Conservation (phyloP, 176 grass and related monocot species). For the Bromus sterilis region DNA sequence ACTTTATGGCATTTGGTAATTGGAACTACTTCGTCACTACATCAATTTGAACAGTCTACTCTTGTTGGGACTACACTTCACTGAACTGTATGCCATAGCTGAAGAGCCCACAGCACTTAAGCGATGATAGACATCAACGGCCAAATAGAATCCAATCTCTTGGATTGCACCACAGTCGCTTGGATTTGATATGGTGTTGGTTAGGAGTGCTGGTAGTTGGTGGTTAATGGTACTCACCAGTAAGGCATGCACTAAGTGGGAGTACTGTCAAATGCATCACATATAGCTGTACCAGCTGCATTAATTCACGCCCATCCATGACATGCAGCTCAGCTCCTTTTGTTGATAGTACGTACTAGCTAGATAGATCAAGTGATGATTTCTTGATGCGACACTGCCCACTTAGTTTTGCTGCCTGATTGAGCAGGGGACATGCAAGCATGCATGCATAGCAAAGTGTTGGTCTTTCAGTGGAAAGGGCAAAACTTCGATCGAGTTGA, state of each 20-base stretch:
- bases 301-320: not conserved
- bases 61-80: not conserved
- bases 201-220: constrained; percentile 20
- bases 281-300: not conserved
- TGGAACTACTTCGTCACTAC: not conserved
- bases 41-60: not conserved
- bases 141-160: not conserved
- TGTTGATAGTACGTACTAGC: not conserved
- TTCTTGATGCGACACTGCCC: not conserved
- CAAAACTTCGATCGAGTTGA: not conserved
- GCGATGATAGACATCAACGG: not conserved
- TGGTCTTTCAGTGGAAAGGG: not conserved
- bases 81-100: not conserved
- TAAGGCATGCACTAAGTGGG: not conserved
- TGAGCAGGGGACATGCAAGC: not conserved
- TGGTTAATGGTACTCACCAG: not conserved
- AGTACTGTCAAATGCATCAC: not conserved
- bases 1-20: not conserved
- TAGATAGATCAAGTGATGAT: not conserved
- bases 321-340: not conserved
- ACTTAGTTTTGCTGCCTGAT: not conserved
- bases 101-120: not conserved
- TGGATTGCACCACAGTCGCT: not conserved
- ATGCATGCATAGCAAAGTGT: not conserved
- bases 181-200: constrained; percentile 4